Conservation (phyloP, 1,284 basidiomycete species). For the Marasmius oreades region DNA sequence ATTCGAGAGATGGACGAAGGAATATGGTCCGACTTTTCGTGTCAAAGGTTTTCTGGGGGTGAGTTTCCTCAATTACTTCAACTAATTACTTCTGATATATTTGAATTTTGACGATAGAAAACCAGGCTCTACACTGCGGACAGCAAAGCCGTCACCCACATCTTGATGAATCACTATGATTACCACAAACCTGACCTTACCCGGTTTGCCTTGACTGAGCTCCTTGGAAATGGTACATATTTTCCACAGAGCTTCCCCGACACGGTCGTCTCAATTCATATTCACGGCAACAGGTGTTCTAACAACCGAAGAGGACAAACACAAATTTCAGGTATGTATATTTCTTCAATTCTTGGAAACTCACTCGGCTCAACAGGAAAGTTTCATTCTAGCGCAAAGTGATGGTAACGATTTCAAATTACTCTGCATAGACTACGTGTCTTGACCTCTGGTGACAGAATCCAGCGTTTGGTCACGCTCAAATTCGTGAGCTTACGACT, state of each 20-base stretch:
- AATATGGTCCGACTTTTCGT: slow-evolving; percentile 9
- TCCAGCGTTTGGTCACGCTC: slow-evolving; percentile 13
- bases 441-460: slow-evolving; percentile 5
- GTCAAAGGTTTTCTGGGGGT: neutral
- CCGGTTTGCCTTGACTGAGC: slow-evolving; percentile 4
- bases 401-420: slow-evolving; percentile 7
- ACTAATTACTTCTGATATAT: neutral
- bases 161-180: slow-evolving; percentile 7
- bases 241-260: neutral
- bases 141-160: slow-evolving; percentile 11
- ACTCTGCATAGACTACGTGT: neutral
- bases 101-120: neutral
- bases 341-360: neutral
- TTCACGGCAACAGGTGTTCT: neutral
- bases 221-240: slow-evolving; percentile 10
- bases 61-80: too few relatives aligned
- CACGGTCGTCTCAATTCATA: neutral
- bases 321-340: slow-evolving; percentile 6
- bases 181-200: slow-evolving; percentile 8
- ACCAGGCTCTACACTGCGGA: slow-evolving; percentile 6
- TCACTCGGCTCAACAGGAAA: neutral
- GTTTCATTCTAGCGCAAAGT: neutral
- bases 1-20: slow-evolving; percentile 7
- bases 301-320: slow-evolving; percentile 11
- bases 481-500: slow-evolving; percentile 12